These are phyloP conservation scores for Pseudogymnoascus sp. DNA, from an alignment of 2,329 filamentous ascomycete genomes.

Conservation along the genomic window DNA sequence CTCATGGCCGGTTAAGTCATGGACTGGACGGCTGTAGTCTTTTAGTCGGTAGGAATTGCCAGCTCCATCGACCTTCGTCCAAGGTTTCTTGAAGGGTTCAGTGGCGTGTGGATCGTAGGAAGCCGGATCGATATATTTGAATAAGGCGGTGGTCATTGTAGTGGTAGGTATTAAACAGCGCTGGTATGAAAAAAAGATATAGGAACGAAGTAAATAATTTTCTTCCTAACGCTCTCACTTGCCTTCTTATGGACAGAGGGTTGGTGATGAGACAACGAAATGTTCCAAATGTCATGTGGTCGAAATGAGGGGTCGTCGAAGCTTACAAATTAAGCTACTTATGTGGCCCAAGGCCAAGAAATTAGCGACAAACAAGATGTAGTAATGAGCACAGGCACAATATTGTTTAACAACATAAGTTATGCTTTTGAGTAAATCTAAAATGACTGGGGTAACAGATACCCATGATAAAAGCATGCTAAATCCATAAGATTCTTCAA, in stretches of 20 bases:
- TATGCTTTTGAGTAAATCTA: no score
- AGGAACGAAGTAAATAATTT: neutral
- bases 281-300: neutral
- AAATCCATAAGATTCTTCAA: neutral
- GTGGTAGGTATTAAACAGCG: slow-evolving; percentile 15
- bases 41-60: slow-evolving; percentile 44
- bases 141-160: slow-evolving; percentile 49
- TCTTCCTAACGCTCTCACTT: neutral
- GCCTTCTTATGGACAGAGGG: neutral
- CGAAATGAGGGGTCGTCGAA: neutral
- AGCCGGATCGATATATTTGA: slow-evolving; percentile 53
- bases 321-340: neutral
- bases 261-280: neutral
- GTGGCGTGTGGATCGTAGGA: slow-evolving; percentile 31
- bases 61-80: slow-evolving; percentile 56
- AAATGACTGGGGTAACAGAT: no score
- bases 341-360: neutral
- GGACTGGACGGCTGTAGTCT: slow-evolving; percentile 42
- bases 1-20: slow-evolving; percentile 66
- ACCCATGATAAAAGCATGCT: neutral
- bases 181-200: neutral
- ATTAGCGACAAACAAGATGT: neutral
- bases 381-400: neutral
- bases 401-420: no score
- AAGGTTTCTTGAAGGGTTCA: slow-evolving; percentile 41